phyloP scores from a whole-genome alignment of 192 early-diverging fungal species.

The Coemansia sp. region DNA sequence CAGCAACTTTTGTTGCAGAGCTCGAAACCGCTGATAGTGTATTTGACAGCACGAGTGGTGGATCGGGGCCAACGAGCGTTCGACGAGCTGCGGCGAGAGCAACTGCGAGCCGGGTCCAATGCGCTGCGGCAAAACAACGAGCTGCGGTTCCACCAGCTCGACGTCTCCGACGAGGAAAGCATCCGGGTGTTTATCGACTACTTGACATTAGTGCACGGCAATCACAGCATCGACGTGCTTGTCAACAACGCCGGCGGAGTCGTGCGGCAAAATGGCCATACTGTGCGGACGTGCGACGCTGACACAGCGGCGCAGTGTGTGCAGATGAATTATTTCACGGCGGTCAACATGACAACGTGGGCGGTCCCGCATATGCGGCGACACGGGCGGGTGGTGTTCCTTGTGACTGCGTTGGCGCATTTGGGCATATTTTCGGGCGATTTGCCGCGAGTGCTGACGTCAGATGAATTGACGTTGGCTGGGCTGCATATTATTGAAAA shows the following conservation, averaged over 20 bases:
- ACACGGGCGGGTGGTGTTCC: constrained; percentile 33
- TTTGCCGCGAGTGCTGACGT: constrained; percentile 40
- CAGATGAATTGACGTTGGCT: constrained; percentile 29
- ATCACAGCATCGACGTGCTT: constrained; percentile 42
- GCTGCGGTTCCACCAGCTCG: constrained; percentile 52
- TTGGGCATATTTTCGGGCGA: constrained; percentile 54
- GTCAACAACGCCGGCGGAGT: constrained; percentile 54
- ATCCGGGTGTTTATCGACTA: constrained; percentile 40
- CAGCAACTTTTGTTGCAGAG: constrained; percentile 34
- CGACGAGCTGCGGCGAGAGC: constrained; percentile 43
- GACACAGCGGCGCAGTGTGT: constrained; percentile 31
- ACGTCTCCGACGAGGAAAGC: constrained; percentile 29
- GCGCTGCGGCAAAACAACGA: constrained; percentile 21
- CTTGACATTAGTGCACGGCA: constrained; percentile 43
- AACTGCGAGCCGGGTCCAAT: constrained; percentile 8
- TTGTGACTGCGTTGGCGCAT: constrained; percentile 50
- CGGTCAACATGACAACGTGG: constrained; percentile 32
- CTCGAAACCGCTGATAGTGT: constrained; percentile 36
- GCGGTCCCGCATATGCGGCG: constrained; percentile 39
- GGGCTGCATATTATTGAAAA: constrained; percentile 50
- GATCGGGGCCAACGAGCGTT: constrained; percentile 44
- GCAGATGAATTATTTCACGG: constrained; percentile 46
- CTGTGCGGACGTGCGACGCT: constrained; percentile 30
- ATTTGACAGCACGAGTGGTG: constrained; percentile 45
- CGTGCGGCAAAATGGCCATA: background rate